phyloP scores from a whole-genome alignment of 2,329 filamentous ascomycete species.

The Blastomyces percursus region DNA sequence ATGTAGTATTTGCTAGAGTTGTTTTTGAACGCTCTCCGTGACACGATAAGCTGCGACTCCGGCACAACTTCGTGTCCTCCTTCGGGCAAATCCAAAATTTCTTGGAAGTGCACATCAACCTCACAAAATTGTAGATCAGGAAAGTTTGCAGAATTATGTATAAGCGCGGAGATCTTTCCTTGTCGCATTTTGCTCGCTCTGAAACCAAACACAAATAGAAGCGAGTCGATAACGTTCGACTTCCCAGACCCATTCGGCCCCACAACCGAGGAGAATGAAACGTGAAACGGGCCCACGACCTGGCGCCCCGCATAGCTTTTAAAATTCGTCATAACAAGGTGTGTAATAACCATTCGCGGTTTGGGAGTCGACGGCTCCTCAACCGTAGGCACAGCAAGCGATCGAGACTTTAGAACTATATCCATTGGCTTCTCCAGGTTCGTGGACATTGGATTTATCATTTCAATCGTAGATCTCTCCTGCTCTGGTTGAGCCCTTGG shows the following conservation, averaged over 20 bases:
- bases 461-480: slow-evolving; percentile 47
- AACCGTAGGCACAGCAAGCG: slow-evolving; percentile 50
- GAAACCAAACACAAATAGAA: slow-evolving; percentile 98
- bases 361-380: slow-evolving; percentile 69
- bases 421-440: slow-evolving; percentile 84
- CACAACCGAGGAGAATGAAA: slow-evolving; percentile 94
- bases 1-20: slow-evolving; percentile 99
- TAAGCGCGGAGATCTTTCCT: slow-evolving; percentile 93
- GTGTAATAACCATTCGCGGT: slow-evolving; percentile 81
- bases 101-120: slow-evolving; percentile 91
- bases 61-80: slow-evolving; percentile 68
- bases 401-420: slow-evolving; percentile 78
- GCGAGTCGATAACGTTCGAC: slow-evolving; percentile 95
- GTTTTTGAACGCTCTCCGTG: slow-evolving; percentile 89
- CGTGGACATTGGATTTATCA: slow-evolving; percentile 64
- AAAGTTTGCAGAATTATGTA: slow-evolving; percentile 86
- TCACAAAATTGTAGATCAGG: slow-evolving; percentile 85
- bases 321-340: slow-evolving; percentile 89
- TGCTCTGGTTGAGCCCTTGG: slow-evolving; percentile 35
- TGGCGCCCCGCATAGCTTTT: slow-evolving; percentile 96
- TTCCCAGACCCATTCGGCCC: slow-evolving; percentile 97
- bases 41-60: slow-evolving; percentile 75
- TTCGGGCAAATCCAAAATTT: slow-evolving; percentile 77
- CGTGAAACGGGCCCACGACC: slow-evolving; percentile 91
- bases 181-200: slow-evolving; percentile 98